Conservation (phyloP, 78 protist genomes). For the Neovahlkampfia damariscottae region DNA sequence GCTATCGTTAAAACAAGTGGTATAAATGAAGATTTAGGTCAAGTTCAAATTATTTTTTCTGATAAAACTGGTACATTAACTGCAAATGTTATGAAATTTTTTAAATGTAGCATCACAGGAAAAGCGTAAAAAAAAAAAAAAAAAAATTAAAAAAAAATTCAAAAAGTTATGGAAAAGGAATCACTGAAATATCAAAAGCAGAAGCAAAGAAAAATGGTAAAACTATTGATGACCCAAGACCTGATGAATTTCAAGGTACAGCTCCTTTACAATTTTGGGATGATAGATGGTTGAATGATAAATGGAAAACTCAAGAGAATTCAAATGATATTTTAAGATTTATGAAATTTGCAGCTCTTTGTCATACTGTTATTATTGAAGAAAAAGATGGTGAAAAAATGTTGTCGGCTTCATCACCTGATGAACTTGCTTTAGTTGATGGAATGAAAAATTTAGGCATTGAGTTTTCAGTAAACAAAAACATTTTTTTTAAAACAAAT, state of each 20-base stretch:
- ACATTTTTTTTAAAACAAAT: too few relatives aligned
- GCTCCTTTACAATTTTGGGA: not conserved
- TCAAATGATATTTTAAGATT: not conserved
- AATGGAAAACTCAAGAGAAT: not conserved
- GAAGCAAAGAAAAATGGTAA: not conserved
- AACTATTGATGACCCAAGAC: too few relatives aligned
- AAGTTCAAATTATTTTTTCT: conserved; percentile 61
- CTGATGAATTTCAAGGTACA: not conserved
- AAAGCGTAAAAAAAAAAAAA: too few relatives aligned
- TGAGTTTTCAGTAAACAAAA: conserved; percentile 24
- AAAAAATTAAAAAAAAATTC: too few relatives aligned
- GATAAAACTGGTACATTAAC: conserved; percentile 98
- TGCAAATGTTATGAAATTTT: conserved; percentile 75
- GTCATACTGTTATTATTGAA: conserved; percentile 47
- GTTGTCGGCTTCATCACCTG: conserved; percentile 79
- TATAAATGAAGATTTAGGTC: conserved; percentile 86
- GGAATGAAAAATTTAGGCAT: conserved; percentile 53
- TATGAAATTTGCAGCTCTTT: conserved; percentile 28
- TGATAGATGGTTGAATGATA: not conserved
- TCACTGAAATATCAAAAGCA: conserved; percentile 17
- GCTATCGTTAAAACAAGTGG: conserved; percentile 11
- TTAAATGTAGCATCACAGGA: conserved; percentile 32
- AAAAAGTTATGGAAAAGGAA: conserved; percentile 31
- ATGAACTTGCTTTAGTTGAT: conserved; percentile 74
- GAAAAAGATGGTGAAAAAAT: not conserved